A percentile compares a stretch with the other conserved stretches of the same genome.
phyloP scores from a whole-genome alignment of 495 filamentous ascomycete genomes.

The Aspergillus conjunctus region DNA sequence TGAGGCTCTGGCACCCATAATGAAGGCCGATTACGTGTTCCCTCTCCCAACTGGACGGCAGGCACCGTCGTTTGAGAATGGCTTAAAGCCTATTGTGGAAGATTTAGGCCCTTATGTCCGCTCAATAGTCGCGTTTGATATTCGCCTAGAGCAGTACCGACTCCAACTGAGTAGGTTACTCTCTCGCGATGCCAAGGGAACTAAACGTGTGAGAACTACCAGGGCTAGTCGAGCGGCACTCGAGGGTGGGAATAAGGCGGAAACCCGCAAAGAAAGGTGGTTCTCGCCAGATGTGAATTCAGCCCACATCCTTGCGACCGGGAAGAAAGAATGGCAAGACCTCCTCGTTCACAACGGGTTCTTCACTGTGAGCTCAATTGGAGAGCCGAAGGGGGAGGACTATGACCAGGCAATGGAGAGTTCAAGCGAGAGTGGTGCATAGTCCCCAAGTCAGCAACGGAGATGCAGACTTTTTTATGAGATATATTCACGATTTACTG shows the following conservation, averaged over 20 bases:
- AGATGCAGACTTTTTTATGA: background rate
- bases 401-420: constrained; percentile 18
- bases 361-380: constrained; percentile 26
- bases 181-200: constrained; percentile 50
- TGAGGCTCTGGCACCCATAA: constrained; percentile 39
- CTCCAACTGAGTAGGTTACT: constrained; percentile 63
- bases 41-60: constrained; percentile 33
- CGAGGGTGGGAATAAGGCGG: constrained; percentile 74
- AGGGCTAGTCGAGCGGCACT: constrained; percentile 78
- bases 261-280: constrained; percentile 75
- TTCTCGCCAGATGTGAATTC: constrained; percentile 70
- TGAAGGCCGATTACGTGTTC: constrained; percentile 34
- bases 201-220: constrained; percentile 73
- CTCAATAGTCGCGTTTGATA: constrained; percentile 74
- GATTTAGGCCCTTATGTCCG: constrained; percentile 88
- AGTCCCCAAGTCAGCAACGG: background rate
- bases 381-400: constrained; percentile 5
- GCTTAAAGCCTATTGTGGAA: constrained; percentile 59
- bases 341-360: constrained; percentile 42
- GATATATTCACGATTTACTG: background rate
- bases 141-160: constrained; percentile 66
- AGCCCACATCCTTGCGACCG: constrained; percentile 64
- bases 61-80: constrained; percentile 72
- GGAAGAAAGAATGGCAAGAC: constrained; percentile 63
- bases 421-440: constrained; percentile 19